These are phyloP conservation scores for Dipteronia sinensis DNA, from an alignment of 345 rosid species.

Conservation along the genomic window DNA sequence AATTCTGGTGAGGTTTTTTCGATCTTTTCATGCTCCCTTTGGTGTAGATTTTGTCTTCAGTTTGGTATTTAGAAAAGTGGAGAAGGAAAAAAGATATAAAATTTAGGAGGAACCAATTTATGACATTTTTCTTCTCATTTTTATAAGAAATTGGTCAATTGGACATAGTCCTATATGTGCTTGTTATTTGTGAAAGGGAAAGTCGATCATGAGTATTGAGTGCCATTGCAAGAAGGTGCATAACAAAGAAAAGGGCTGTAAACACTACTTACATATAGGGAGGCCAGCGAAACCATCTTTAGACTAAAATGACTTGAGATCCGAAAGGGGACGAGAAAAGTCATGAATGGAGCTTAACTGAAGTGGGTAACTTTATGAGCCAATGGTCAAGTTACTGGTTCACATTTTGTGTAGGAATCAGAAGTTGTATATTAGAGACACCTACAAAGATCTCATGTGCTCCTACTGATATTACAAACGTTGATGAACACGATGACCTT, in stretches of 20 bases:
- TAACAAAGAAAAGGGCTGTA: not conserved
- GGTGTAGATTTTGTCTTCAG: not conserved
- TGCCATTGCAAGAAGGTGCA: not conserved
- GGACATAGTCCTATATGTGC: not conserved
- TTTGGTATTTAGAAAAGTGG: not conserved
- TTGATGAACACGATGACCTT: not conserved
- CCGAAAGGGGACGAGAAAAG: not conserved
- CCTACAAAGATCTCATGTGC: not conserved
- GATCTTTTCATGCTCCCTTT: slow-evolving; percentile 1
- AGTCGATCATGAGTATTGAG: not conserved
- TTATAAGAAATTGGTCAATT: too few species aligned
- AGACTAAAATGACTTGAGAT: not conserved
- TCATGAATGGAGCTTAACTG: not conserved
- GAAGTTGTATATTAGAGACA: not conserved
- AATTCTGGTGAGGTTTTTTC: slow-evolving; percentile 68
- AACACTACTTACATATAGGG: not conserved
- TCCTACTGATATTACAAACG: not conserved
- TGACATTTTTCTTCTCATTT: too few species aligned
- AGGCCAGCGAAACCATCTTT: not conserved
- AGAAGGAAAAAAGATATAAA: not conserved
- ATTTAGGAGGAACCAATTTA: not conserved
- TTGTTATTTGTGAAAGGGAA: not conserved
- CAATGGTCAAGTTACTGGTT: not conserved
- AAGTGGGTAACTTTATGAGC: not conserved
- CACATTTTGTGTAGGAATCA: not conserved